Conservation (phyloP, 257 asterid species). For the Penstemon newberryi region DNA sequence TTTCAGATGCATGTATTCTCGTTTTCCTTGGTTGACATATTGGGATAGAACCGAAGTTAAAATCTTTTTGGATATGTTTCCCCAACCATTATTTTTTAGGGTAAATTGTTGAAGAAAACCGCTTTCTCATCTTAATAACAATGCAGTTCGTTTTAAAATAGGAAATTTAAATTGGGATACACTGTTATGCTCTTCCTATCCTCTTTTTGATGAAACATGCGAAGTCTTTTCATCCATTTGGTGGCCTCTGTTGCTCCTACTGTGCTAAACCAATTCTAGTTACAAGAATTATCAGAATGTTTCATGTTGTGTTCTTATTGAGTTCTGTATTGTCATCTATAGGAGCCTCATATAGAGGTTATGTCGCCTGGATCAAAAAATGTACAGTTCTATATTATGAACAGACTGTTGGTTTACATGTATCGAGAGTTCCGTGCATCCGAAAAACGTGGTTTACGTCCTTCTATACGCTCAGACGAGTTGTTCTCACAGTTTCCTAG, state of each 20-base stretch:
- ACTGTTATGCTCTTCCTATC: not conserved
- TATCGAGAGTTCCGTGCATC: constrained; percentile 84
- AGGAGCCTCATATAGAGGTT: constrained; percentile 98
- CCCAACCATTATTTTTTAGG: too few species aligned
- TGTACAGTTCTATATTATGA: constrained; percentile 78
- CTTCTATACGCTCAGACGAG: constrained; percentile 81
- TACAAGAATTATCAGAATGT: constrained; percentile 19
- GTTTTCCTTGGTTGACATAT: not conserved
- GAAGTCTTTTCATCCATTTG: not conserved
- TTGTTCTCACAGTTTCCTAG: constrained; percentile 76
- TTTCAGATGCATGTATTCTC: not conserved
- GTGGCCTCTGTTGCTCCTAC: not conserved
- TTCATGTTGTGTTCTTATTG: constrained; percentile 25
- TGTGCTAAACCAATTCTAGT: constrained; percentile 1
- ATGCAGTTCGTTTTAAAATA: too few species aligned
- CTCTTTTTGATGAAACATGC: not conserved
- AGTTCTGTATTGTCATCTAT: constrained; percentile 31
- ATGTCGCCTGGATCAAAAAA: constrained; percentile 90
- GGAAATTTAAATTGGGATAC: too few species aligned
- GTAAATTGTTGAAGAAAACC: too few species aligned
- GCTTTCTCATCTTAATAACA: too few species aligned
- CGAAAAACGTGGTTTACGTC: constrained; percentile 80
- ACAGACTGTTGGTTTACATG: constrained; percentile 84
- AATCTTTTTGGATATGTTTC: not conserved
- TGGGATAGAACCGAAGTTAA: not conserved